Percentiles rank a stretch among this genome's conserved stretches.
Evolutionary conservation across 495 filamentous ascomycete genomes (phyloP).

Genomic region (Monascus purpureus): DNA sequence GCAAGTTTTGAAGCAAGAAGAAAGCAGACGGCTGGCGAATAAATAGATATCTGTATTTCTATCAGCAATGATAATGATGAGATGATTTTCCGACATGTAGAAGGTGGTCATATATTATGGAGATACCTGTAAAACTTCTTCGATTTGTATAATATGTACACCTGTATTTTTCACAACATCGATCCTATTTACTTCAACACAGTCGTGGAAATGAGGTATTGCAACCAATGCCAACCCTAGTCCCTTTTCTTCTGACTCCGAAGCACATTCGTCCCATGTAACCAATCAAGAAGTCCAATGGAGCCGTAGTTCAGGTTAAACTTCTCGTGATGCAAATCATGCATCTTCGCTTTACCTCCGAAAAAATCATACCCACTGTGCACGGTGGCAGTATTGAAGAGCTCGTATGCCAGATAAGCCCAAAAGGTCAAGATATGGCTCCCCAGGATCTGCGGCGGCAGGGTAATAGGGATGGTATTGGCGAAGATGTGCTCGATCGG

Average conservation of each 20-base stretch:
- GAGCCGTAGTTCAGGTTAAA: slow-evolving; percentile 2
- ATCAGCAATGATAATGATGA: neutral
- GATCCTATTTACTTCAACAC: neutral
- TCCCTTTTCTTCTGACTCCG: neutral
- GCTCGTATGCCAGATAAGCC: slow-evolving; percentile 28
- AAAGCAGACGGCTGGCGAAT: neutral
- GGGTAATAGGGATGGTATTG: slow-evolving; percentile 36
- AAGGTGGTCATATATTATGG: no score
- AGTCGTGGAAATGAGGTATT: neutral
- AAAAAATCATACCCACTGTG: slow-evolving; percentile 45
- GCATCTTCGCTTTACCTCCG: slow-evolving; percentile 24
- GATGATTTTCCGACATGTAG: no score
- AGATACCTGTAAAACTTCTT: no score
- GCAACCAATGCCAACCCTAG: neutral
- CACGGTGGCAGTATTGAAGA: slow-evolving; percentile 36
- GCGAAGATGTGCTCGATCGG: slow-evolving; percentile 43
- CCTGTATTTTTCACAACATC: no score
- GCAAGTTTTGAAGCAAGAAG: slow-evolving; percentile 37
- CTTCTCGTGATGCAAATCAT: slow-evolving; percentile 29
- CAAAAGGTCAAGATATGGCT: slow-evolving; percentile 39
- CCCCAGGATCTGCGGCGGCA: slow-evolving; percentile 33
- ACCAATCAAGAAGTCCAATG: slow-evolving; percentile 3
- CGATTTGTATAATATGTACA: no score
- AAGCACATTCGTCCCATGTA: slow-evolving; percentile 2
- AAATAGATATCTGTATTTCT: no score